Base-by-base conservation (phyloP, 1,284 basidiomycete species). In the Sanguinoderma infundibulare region DNA sequence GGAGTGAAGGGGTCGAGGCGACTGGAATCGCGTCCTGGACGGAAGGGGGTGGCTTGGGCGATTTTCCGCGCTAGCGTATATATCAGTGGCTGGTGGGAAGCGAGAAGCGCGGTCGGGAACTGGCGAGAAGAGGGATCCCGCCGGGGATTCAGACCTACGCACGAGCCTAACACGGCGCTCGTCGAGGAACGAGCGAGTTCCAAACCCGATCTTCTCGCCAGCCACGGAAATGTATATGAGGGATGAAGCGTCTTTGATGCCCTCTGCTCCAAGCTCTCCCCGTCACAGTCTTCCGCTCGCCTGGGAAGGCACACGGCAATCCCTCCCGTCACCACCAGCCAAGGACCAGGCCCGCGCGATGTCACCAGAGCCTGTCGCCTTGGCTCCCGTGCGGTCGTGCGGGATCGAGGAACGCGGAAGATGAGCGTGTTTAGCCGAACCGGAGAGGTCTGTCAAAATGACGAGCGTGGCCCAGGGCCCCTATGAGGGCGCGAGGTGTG, bases 81-180 rank as follows among this genome's bases (percentile, higher is more conserved):
- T 63, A 66, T 54, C 54, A 59, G 62, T 42, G 57, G 51, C 39
- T 53, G n/a, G 64, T 63, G 64, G 64, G 64, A 66, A 66, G 57
- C 59, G 58, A 63, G 50, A 55, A 42, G 57, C 35, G 47, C 59
- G 59, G 59, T 59, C 64, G 64, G 64, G 38, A 63, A 63, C 44
- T 59, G 55, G 64, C 64, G 64, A 61, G 46, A 49, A 49, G 46
- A 40, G 44, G 51, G 51, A 57, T 58, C 63, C 55, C 53, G 61
- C 53, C 58, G 57, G 54, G 24, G 55, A n/a, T n/a, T n/a, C n/a
- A n/a, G n/a, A n/a, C n/a, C n/a, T 58, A 59, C 59, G 57, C 61
- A 62, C 64, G 55, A 38, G 59, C 46, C 46, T 49, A 24, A 51
- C 20, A 51, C 49, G 34, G 49, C 49, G 49, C 49, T 51, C 49